Evolutionary conservation across 1,139 yeast genomes (phyloP), one percentile per base, ranked within the genome.

Genomic region (Arxiozyma bovina): DNA sequence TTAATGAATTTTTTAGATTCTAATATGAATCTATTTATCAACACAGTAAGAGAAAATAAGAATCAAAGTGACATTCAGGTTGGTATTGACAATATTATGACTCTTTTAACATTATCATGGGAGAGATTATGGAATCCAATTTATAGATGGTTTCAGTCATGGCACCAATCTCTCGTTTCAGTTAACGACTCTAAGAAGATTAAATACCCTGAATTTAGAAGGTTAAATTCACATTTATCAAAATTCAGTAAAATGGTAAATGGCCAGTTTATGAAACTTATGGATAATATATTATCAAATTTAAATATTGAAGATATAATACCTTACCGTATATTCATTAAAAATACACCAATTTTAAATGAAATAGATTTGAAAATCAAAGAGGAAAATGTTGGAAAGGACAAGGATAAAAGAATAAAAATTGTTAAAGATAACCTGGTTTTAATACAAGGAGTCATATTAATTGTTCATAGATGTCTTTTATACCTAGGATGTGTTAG

Each of bases 71-170:
- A 27, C 9, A 23, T 45, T 30, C 40, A 45, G 20, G 3, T 30
- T 8, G 48, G 25, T 27, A 38, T 45, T 45, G 46, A 27, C 30
- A 42, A 50, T 30, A 44, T 50, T n/a, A 50, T 43, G 27, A 42
- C 45, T 21, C 40, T 45, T 25, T 67, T 83, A 25, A 84, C 81
- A 50, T 61, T 67, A 6, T 65, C 82, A 22, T 85, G 90, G 90
- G 64, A 73, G n/a, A 34, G n/a, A 34, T 77, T 84, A 61, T 85
- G 82, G 61, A 82, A 82, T 60, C 88, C 88, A 0, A 76, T 81
- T 1, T 75, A 83, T 57, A 82, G 82, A 59, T 77, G 76, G 63
- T 83, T 61, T 59, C 68, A 62, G 61, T 60, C 53, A 51, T 66
- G 65, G 71, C 60, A 60, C 51, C 61, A 49, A 47, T 57, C 55